Conservation (phyloP, 345 rosid genomes). For the Passiflora organensis region DNA sequence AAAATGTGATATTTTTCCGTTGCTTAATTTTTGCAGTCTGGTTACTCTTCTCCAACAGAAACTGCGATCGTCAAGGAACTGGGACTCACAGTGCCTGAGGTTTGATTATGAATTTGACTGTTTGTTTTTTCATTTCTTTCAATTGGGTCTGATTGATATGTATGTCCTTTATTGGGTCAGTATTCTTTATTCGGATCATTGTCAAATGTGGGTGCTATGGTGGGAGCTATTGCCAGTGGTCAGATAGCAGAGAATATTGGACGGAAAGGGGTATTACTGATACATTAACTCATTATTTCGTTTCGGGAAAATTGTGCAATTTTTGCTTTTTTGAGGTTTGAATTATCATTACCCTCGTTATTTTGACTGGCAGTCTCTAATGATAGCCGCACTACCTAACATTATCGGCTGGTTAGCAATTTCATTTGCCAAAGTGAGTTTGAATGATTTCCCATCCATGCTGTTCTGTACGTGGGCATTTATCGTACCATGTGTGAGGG, state of each 20-base stretch:
- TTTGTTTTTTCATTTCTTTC: neutral
- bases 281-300: neutral
- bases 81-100: slow-evolving; percentile 81
- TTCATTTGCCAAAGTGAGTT: slow-evolving; percentile 87
- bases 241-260: slow-evolving; percentile 94
- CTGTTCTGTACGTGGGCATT: neutral
- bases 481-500: slow-evolving; percentile 1
- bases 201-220: slow-evolving; percentile 99
- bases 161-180: slow-evolving; percentile 37
- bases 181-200: slow-evolving; percentile 83
- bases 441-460: slow-evolving; percentile 5
- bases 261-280: slow-evolving; percentile 74
- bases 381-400: slow-evolving; percentile 96
- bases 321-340: neutral
- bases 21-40: slow-evolving; percentile 38
- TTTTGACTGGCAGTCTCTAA: slow-evolving; percentile 56
- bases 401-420: slow-evolving; percentile 95
- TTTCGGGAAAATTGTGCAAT: neutral
- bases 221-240: slow-evolving; percentile 97
- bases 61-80: slow-evolving; percentile 70
- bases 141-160: slow-evolving; percentile 19
- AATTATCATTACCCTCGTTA: neutral
- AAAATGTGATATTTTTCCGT: too few relatives aligned
- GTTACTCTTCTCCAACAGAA: slow-evolving; percentile 95
- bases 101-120: slow-evolving; percentile 16